These are phyloP conservation scores for Salix dunnii DNA, from an alignment of 345 rosid genomes.

Conservation along the genomic window DNA sequence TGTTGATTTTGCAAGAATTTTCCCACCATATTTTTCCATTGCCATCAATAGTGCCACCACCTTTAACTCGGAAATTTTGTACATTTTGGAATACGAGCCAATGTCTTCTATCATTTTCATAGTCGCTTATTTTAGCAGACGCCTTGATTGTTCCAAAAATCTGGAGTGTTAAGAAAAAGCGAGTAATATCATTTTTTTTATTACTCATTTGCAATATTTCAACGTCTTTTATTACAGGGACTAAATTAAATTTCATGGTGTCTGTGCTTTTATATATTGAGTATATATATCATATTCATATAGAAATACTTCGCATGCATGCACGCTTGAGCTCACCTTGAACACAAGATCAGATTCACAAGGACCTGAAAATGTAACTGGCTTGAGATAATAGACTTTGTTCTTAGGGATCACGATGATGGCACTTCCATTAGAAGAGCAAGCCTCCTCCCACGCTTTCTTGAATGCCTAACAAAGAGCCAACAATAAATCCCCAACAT, in stretches of 20 bases:
- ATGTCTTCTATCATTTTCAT: slow-evolving; percentile 33
- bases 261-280: no score
- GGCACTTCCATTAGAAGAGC: slow-evolving; percentile 13
- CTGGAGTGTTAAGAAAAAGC: slow-evolving; percentile 22
- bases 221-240: not conserved
- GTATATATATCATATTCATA: no score
- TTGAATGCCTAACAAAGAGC: slow-evolving; percentile 35
- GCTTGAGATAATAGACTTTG: slow-evolving; percentile 54
- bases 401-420: slow-evolving; percentile 48
- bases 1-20: slow-evolving; percentile 80
- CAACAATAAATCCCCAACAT: slow-evolving; percentile 4
- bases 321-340: slow-evolving; percentile 39
- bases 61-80: slow-evolving; percentile 54
- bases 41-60: slow-evolving; percentile 86
- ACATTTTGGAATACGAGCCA: slow-evolving; percentile 64
- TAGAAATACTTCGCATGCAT: no score
- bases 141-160: slow-evolving; percentile 72
- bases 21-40: slow-evolving; percentile 84
- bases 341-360: slow-evolving; percentile 53
- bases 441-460: slow-evolving; percentile 23
- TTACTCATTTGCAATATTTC: not conserved
- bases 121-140: slow-evolving; percentile 45
- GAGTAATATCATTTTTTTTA: not conserved
- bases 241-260: no score
- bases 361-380: slow-evolving; percentile 73